These are phyloP conservation scores for Noccaea bulbosa DNA, from an alignment of 345 rosid species.

Conservation along the genomic window DNA sequence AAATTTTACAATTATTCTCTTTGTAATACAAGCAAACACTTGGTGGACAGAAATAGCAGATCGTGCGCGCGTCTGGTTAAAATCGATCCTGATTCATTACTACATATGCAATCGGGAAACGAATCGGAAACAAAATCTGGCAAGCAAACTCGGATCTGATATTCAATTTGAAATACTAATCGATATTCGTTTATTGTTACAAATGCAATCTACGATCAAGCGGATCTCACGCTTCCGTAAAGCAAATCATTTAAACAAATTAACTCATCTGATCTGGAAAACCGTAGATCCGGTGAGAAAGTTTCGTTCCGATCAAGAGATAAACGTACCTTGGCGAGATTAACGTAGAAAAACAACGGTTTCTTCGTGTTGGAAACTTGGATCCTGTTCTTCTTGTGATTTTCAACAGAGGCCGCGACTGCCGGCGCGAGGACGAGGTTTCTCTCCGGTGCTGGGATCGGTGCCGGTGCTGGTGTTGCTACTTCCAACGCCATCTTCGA, in stretches of 20 bases:
- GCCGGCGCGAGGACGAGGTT: slow-evolving; percentile 34
- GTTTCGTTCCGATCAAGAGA: not conserved
- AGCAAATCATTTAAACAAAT: not conserved
- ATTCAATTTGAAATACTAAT: not conserved
- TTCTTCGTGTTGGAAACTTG: slow-evolving; percentile 74
- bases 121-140: slow-evolving; percentile 2
- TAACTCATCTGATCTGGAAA: not conserved
- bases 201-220: not conserved
- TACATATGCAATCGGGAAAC: not conserved
- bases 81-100: not conserved
- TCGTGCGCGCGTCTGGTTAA: not conserved
- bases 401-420: slow-evolving; percentile 20
- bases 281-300: slow-evolving; percentile 17
- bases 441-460: slow-evolving; percentile 40
- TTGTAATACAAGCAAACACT: slow-evolving; percentile 5
- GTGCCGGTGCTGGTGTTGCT: slow-evolving; percentile 48
- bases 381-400: slow-evolving; percentile 66
- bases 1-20: slow-evolving; percentile 7
- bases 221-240: slow-evolving; percentile 2
- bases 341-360: slow-evolving; percentile 68
- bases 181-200: not conserved
- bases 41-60: not conserved
- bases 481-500: slow-evolving; percentile 47
- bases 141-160: not conserved
- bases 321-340: slow-evolving; percentile 60